A percentile compares a stretch with the other conserved stretches of the same genome.
Evolutionary conservation across 164 flowering plant species (phyloP).

Genomic region (Stephania japonica): DNA sequence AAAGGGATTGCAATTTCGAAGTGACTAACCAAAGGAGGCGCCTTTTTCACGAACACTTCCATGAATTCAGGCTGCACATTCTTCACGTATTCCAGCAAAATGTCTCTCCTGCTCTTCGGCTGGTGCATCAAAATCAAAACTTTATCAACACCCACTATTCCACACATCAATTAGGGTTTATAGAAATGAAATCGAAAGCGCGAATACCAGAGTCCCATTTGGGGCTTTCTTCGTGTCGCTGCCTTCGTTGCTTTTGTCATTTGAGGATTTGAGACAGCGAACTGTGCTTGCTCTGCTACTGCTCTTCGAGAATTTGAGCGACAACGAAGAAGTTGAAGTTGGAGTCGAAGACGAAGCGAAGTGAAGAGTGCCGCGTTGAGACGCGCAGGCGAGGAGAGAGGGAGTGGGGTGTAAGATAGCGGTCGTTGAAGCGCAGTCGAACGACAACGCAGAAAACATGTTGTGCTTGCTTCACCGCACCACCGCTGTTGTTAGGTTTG

Average conservation of each 20-base stretch:
- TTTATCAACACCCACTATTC: not conserved
- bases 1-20: not conserved
- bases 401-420: not conserved
- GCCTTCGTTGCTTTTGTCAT: constrained; percentile 21
- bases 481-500: not conserved
- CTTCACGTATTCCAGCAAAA: constrained; percentile 87
- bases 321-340: constrained; percentile 11
- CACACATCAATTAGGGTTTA: not conserved
- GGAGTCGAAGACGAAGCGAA: not conserved
- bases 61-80: constrained; percentile 93
- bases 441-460: constrained; percentile 4
- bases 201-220: constrained; percentile 42
- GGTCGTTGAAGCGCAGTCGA: not conserved
- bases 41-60: constrained; percentile 88
- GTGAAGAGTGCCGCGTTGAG: constrained; percentile 9
- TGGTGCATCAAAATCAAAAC: constrained; percentile 19
- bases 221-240: constrained; percentile 52
- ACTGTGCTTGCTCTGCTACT: constrained; percentile 21
- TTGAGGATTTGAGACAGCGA: constrained; percentile 37
- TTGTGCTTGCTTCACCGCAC: not conserved
- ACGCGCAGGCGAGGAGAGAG: constrained; percentile 9
- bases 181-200: not conserved
- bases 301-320: constrained; percentile 22
- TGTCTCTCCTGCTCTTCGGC: constrained; percentile 79
- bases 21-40: constrained; percentile 72